A percentile compares a stretch with the other conserved stretches of the same genome.
Conservation (phyloP, 768 basidiomycete genomes). For the Boletus rex-veris region DNA sequence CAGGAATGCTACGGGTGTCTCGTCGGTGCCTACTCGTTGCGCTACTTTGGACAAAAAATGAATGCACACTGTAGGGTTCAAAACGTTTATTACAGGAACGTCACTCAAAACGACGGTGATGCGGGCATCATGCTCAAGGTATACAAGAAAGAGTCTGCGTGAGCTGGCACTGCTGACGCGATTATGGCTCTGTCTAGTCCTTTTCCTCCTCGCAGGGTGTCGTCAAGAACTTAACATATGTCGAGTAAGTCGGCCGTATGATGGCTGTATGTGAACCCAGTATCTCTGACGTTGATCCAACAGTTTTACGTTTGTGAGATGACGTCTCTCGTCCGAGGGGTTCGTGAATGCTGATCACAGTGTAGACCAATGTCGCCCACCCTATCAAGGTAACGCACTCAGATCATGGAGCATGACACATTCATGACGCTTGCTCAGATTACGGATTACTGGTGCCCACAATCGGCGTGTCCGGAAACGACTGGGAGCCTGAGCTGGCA, state of each 20-base stretch:
- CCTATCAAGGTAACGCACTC: conserved; percentile 11
- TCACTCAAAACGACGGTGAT: background rate
- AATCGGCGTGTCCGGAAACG: background rate
- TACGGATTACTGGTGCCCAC: conserved; percentile 5
- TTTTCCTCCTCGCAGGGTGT: conserved; percentile 9
- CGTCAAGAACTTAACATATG: conserved; percentile 9
- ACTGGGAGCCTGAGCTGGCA: conserved; percentile 8
- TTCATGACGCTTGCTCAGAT: background rate
- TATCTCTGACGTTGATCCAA: background rate
- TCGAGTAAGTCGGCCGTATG: conserved; percentile 3
- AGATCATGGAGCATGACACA: too few relatives aligned
- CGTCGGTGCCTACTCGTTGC: background rate
- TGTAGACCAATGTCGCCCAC: background rate
- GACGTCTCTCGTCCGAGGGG: too few relatives aligned
- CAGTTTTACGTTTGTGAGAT: conserved; percentile 13
- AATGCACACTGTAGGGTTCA: conserved; percentile 3
- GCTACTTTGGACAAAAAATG: background rate
- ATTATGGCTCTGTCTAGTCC: conserved; percentile 1
- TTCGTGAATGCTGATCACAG: too few relatives aligned
- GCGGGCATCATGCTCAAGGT: conserved; percentile 12
- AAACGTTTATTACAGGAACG: conserved; percentile 10
- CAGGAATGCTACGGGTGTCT: background rate
- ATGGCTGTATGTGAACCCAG: background rate
- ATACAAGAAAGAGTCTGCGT: background rate
- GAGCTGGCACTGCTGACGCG: background rate